Conservation (phyloP, 345 rosid genomes). For the Trapa incisa region DNA sequence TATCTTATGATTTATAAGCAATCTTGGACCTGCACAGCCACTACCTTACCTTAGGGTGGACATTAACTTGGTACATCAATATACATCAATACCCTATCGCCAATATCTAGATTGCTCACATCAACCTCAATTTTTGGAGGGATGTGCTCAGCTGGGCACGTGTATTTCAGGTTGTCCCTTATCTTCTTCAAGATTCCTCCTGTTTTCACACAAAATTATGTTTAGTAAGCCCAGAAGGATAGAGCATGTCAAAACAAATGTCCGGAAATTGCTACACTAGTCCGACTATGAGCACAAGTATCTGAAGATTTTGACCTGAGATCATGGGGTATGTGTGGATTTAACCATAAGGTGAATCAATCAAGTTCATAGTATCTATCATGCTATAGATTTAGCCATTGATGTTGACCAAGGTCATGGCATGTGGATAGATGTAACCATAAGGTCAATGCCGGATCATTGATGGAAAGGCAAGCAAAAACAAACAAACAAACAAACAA, state of each 20-base stretch:
- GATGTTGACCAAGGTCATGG: background rate
- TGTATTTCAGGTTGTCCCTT: constrained; percentile 37
- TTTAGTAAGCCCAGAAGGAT: background rate
- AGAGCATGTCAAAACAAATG: background rate
- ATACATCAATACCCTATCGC: constrained; percentile 30
- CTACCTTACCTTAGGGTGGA: constrained; percentile 74
- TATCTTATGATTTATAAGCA: background rate
- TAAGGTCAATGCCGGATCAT: background rate
- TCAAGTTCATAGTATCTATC: no score
- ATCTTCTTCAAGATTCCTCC: constrained; percentile 53
- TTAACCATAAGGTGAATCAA: no score
- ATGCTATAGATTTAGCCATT: background rate
- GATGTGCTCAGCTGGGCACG: constrained; percentile 62
- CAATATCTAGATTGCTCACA: constrained; percentile 68
- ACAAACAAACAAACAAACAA: background rate
- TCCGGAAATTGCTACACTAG: background rate
- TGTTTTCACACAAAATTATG: constrained; percentile 12
- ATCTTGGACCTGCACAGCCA: constrained; percentile 23
- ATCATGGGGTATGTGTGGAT: no score
- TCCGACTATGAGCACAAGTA: background rate
- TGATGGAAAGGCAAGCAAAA: background rate
- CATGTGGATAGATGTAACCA: background rate
- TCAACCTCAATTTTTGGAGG: constrained; percentile 82
- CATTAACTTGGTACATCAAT: constrained; percentile 34
- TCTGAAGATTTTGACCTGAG: background rate